phyloP scores from a whole-genome alignment of 163 green algal species.

The Chloroidium sp. region DNA sequence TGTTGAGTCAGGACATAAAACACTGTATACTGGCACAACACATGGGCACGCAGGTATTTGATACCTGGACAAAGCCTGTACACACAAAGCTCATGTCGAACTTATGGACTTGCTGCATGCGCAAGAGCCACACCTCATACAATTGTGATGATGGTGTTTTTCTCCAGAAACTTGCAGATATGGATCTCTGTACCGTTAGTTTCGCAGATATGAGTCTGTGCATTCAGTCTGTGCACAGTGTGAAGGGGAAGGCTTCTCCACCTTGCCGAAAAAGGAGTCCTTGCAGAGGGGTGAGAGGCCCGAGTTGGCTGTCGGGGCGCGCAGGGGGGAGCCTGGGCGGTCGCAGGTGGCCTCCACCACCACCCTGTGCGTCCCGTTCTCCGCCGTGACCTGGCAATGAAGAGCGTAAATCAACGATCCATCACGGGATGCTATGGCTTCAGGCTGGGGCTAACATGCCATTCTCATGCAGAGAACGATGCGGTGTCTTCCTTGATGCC shows the following conservation, averaged over 20 bases:
- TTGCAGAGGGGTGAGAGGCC: slow-evolving; percentile 77
- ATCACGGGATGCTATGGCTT: too few species aligned
- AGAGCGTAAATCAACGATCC: neutral
- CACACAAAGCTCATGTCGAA: too few species aligned
- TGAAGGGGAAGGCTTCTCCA: neutral
- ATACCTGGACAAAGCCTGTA: too few species aligned
- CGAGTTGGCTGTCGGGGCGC: slow-evolving; percentile 66
- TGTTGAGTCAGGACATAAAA: too few species aligned
- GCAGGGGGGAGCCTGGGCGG: slow-evolving; percentile 31
- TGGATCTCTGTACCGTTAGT: neutral
- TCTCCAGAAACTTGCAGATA: neutral
- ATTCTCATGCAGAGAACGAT: neutral
- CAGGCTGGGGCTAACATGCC: neutral
- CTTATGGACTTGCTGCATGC: too few species aligned
- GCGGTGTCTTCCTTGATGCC: too few species aligned
- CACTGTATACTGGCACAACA: too few species aligned
- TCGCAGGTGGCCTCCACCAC: slow-evolving; percentile 32
- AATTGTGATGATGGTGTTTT: neutral
- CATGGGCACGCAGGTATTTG: too few species aligned
- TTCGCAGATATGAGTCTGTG: neutral
- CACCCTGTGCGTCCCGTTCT: slow-evolving; percentile 21
- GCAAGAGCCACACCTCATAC: neutral
- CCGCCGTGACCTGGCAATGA: slow-evolving; percentile 1
- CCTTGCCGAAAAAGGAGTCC: slow-evolving; percentile 79
- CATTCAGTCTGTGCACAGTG: neutral